Conservation (phyloP, 225 moss, liverwort and hornwort genomes). For the Bryum argenteum region DNA sequence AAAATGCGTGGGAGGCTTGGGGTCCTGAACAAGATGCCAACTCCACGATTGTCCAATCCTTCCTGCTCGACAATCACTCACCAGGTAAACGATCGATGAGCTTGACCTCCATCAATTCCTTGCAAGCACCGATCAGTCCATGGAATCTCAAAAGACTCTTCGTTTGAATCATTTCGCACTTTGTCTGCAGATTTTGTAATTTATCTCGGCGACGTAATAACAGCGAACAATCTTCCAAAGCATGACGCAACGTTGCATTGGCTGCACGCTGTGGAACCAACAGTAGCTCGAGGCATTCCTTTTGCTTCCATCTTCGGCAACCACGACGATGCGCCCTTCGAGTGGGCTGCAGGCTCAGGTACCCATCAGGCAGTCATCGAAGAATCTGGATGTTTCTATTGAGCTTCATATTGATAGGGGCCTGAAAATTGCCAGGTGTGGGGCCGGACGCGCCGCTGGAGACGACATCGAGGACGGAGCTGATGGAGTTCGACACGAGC, state of each 20-base stretch:
- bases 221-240: constrained; percentile 71
- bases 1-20: constrained; percentile 80
- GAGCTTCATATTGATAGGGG: no score
- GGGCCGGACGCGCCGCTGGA: constrained; percentile 46
- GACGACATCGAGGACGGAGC: constrained; percentile 64
- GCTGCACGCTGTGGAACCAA: constrained; percentile 65
- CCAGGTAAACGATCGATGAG: constrained; percentile 51
- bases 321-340: constrained; percentile 76
- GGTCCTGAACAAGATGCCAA: constrained; percentile 71
- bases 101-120: not conserved
- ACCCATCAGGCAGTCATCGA: not conserved
- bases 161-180: not conserved
- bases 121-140: not conserved
- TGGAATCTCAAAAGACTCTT: not conserved
- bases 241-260: constrained; percentile 72
- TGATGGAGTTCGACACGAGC: constrained; percentile 55
- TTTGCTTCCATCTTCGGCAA: constrained; percentile 81
- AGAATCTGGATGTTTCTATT: not conserved
- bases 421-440: constrained; percentile 25
- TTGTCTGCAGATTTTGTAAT: constrained; percentile 68
- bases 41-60: constrained; percentile 67
- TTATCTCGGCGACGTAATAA: constrained; percentile 81
- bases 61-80: constrained; percentile 61
- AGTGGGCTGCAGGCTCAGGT: constrained; percentile 61
- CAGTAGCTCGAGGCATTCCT: constrained; percentile 58